A percentile compares a stretch with the other conserved stretches of the same genome.
These are phyloP conservation scores for Cryptococcus depauperatus DNA, from an alignment of 1,284 basidiomycete genomes.

Conservation along the genomic window DNA sequence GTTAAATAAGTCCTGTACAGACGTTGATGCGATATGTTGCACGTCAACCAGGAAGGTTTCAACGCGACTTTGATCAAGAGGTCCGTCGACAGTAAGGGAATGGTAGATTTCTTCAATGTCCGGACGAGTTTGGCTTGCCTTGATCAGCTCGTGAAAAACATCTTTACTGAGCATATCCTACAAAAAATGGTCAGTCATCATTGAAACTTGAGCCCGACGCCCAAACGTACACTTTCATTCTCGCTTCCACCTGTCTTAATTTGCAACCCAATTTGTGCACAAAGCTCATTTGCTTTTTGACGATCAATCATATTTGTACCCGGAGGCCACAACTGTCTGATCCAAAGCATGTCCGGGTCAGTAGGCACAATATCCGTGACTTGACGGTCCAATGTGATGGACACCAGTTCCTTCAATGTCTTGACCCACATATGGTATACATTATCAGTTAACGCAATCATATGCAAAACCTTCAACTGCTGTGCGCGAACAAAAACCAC, in stretches of 20 bases:
- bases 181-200: background rate
- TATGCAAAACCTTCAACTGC: conserved; percentile 85
- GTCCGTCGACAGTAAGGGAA: conserved; percentile 47
- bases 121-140: conserved; percentile 68
- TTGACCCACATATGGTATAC: conserved; percentile 53
- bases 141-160: conserved; percentile 79
- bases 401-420: conserved; percentile 46
- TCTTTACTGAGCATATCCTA: conserved; percentile 59
- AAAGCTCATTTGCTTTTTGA: conserved; percentile 54
- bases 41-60: conserved; percentile 60
- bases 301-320: conserved; percentile 26
- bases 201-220: background rate
- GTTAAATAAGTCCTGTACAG: conserved; percentile 18
- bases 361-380: conserved; percentile 29
- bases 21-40: conserved; percentile 53
- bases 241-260: conserved; percentile 23
- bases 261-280: conserved; percentile 50
- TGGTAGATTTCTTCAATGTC: conserved; percentile 67
- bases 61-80: conserved; percentile 52
- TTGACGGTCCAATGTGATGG: conserved; percentile 28
- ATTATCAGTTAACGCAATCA: conserved; percentile 67
- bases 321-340: conserved; percentile 40
- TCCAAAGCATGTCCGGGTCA: conserved; percentile 40
- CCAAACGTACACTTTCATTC: conserved; percentile 63
- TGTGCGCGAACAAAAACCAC: conserved; percentile 50